Percentiles rank a stretch among this genome's conserved stretches.
Conservation (phyloP, 495 filamentous ascomycete genomes). For the Tuber brumale region DNA sequence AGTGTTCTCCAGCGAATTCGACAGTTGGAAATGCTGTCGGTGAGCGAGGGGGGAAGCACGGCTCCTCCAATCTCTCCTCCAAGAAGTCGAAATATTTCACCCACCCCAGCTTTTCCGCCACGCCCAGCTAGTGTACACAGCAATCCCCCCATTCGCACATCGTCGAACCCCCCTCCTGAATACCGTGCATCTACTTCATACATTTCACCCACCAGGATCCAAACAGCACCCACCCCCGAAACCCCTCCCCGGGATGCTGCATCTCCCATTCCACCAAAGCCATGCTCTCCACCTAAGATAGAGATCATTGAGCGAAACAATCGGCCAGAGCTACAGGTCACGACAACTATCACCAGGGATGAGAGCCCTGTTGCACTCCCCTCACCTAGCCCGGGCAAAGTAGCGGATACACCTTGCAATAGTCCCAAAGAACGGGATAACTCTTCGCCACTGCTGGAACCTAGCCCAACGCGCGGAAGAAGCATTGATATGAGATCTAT, state of each 20-base stretch:
- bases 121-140: constrained; percentile 29
- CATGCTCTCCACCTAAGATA: constrained; percentile 24
- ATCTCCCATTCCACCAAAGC: constrained; percentile 15
- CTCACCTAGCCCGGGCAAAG: background rate
- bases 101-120: constrained; percentile 26
- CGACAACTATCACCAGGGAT: constrained; percentile 37
- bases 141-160: constrained; percentile 24
- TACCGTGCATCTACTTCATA: constrained; percentile 21
- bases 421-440: background rate
- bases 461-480: constrained; percentile 13
- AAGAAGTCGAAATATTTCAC: constrained; percentile 33
- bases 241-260: background rate
- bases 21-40: constrained; percentile 40
- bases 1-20: constrained; percentile 40
- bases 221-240: constrained; percentile 6
- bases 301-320: constrained; percentile 40
- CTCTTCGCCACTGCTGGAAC: background rate
- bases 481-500: constrained; percentile 22
- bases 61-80: constrained; percentile 20
- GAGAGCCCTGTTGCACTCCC: background rate
- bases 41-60: constrained; percentile 19
- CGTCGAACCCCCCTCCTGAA: constrained; percentile 23
- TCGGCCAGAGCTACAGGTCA: constrained; percentile 39
- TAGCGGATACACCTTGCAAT: background rate
- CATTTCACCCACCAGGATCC: constrained; percentile 12